Percentiles rank a stretch among this genome's conserved stretches.
phyloP scores from a whole-genome alignment of 768 basidiomycete species.

The Lepiota venenata region DNA sequence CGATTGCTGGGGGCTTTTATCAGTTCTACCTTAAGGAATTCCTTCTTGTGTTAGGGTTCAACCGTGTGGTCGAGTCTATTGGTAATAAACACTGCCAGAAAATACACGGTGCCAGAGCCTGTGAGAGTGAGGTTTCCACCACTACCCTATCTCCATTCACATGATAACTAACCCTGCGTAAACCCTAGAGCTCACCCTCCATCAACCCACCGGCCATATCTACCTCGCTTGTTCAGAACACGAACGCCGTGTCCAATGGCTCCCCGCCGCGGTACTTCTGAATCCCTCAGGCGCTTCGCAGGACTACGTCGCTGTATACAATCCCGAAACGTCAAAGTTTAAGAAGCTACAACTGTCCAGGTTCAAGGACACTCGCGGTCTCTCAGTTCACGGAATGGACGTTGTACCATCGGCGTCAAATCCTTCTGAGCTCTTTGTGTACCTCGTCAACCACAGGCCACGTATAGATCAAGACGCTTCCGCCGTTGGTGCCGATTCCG shows the following conservation, averaged over 20 bases:
- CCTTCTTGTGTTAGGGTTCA: slow-evolving; percentile 38
- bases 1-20: slow-evolving; percentile 42
- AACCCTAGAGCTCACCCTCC: slow-evolving; percentile 57
- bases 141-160: neutral
- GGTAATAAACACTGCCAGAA: slow-evolving; percentile 49
- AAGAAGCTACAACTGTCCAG: slow-evolving; percentile 41
- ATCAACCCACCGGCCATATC: slow-evolving; percentile 50
- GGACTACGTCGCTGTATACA: slow-evolving; percentile 62
- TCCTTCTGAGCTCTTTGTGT: slow-evolving; percentile 52
- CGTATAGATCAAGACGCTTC: slow-evolving; percentile 37
- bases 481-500: slow-evolving; percentile 62
- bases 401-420: slow-evolving; percentile 51
- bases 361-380: slow-evolving; percentile 36
- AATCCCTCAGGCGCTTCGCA: slow-evolving; percentile 36
- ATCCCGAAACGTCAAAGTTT: slow-evolving; percentile 41
- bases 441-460: slow-evolving; percentile 68
- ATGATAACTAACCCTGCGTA: neutral
- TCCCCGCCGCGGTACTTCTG: slow-evolving; percentile 36
- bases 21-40: slow-evolving; percentile 44
- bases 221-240: slow-evolving; percentile 64
- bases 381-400: slow-evolving; percentile 68
- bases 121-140: slow-evolving; percentile 52
- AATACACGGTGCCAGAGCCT: slow-evolving; percentile 56
- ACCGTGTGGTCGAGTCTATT: slow-evolving; percentile 39
- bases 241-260: slow-evolving; percentile 46